Base-by-base conservation (phyloP, 2,329 filamentous ascomycete genomes). In the Aspergillus brunneoviolaceus region DNA sequence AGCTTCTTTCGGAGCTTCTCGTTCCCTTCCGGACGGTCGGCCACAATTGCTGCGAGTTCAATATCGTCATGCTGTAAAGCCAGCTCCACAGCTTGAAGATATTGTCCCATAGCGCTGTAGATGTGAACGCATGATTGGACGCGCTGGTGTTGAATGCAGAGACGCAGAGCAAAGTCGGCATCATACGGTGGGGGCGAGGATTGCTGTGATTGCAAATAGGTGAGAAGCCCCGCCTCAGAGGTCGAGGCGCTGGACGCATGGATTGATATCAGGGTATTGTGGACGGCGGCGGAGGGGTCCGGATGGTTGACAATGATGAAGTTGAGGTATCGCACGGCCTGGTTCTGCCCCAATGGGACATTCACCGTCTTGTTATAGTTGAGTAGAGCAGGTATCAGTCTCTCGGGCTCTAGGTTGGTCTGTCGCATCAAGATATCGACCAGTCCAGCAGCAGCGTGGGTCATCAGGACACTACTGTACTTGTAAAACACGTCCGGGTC, bases 381-480 rank as follows among this genome's bases (percentile, higher is more conserved):
- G 10, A 99, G 84, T 60, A 99, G 82, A 0, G 94, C 95, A 1
- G 95, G 96, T 52, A 99, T 97, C 52, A 99, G 85, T 67, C 89
- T 92, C 59, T 92, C 88, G 1, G 92, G 87, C 68, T 96, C 88
- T 25, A 99, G 84, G 63, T 92, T 91, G 5, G 87, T 83, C 72
- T 98, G 94, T 39, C 95, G 87, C 90, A 96, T 97, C 70, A 99
- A 79, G 35, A 99, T 92, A 67, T 99, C 94, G n/a, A 98, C 90
- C 25, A 96, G 81, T 55, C 96, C 93, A 5, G 89, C 85, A 0
- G 94, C 87, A 3, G 88, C 88, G 72, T 97, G 91, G 16, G 88
- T 89, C 89, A 99, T 96, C 51, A 99, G 84, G n/a, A 98, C 93
- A 70, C 89, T 96, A 80, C 92, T 95, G 75, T 98, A 97, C 64